Evolutionary conservation across 257 asterid species (phyloP).

Genomic region (Nicotiana obtusifolia): DNA sequence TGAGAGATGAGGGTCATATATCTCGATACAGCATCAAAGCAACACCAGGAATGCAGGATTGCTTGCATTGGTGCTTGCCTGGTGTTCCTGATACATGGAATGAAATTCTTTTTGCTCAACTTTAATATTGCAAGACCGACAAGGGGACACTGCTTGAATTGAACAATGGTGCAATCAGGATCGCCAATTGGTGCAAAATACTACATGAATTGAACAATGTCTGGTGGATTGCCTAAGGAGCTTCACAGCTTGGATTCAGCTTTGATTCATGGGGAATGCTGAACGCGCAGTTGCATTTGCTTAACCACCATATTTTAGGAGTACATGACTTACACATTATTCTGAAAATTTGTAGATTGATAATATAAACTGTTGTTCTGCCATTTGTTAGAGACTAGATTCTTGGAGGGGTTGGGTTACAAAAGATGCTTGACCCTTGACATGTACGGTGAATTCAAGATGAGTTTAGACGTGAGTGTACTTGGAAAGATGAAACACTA

Average conservation of each 20-base stretch:
- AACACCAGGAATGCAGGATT: conserved; percentile 81
- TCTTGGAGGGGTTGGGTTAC: neutral
- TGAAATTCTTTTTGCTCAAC: conserved; percentile 66
- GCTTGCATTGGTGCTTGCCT: conserved; percentile 97
- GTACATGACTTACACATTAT: neutral
- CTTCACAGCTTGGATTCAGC: neutral
- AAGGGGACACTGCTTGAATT: neutral
- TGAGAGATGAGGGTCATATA: conserved; percentile 91
- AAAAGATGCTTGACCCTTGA: neutral
- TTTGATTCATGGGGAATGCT: neutral
- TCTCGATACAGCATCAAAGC: conserved; percentile 78
- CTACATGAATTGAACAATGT: neutral
- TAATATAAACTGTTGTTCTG: neutral
- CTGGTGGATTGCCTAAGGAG: neutral
- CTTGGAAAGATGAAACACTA: neutral
- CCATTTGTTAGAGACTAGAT: neutral
- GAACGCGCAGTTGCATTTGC: neutral
- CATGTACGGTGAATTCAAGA: neutral
- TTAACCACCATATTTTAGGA: neutral
- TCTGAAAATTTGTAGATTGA: neutral
- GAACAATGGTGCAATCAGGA: too few species aligned
- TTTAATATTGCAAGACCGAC: conserved; percentile 19
- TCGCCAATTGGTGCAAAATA: neutral
- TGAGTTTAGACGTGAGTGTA: neutral
- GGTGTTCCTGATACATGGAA: conserved; percentile 96